A percentile compares a stretch with the other conserved stretches of the same genome.
phyloP scores from a whole-genome alignment of 2,329 filamentous ascomycete genomes.

The Elsinoe ampelina region DNA sequence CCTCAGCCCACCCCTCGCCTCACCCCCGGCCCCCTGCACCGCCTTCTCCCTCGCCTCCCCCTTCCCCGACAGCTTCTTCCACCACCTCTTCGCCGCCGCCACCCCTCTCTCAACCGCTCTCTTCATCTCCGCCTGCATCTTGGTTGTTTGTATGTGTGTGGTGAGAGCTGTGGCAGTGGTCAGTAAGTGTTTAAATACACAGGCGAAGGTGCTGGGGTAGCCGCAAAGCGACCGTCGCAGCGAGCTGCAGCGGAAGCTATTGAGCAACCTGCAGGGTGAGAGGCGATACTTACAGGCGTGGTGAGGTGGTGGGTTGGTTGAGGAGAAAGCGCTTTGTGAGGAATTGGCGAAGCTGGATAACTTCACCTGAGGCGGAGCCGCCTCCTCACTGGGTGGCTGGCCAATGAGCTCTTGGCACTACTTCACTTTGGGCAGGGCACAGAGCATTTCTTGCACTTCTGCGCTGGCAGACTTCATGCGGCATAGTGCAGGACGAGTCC shows the following conservation, averaged over 20 bases:
- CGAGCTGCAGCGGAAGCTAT: neutral
- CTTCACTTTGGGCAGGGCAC: neutral
- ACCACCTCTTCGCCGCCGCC: neutral
- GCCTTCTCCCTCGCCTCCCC: neutral
- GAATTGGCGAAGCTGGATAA: neutral
- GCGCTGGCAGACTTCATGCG: neutral
- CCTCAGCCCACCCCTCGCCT: neutral
- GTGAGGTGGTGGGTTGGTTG: neutral
- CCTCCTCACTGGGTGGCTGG: neutral
- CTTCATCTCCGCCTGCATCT: neutral
- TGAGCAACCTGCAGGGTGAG: neutral
- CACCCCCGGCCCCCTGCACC: neutral
- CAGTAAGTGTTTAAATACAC: neutral
- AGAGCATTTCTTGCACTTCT: neutral
- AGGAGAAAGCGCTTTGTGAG: neutral
- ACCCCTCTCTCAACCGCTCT: neutral
- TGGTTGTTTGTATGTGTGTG: neutral
- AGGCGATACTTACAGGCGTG: neutral
- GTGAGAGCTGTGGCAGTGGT: neutral
- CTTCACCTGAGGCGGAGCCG: neutral
- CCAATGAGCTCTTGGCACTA: neutral
- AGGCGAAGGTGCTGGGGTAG: neutral
- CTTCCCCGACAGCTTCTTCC: neutral
- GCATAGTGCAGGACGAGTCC: neutral
- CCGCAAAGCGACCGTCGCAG: neutral